A percentile compares a stretch with the other conserved stretches of the same genome.
Conservation (phyloP, 2,329 filamentous ascomycete genomes). For the Colletotrichum phormii region DNA sequence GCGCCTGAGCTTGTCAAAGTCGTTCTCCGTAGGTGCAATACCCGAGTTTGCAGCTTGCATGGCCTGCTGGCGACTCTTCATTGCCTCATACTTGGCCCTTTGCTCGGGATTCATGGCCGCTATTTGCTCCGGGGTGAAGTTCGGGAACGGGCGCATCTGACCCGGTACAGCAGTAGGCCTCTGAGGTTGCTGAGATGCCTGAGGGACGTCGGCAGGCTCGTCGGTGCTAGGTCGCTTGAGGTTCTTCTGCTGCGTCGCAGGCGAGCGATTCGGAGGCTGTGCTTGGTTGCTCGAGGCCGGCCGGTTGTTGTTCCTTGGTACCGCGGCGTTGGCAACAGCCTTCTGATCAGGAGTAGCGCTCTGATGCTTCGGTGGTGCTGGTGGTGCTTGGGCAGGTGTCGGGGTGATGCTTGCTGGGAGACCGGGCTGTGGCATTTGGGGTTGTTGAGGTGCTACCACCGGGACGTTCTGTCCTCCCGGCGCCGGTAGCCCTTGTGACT, state of each 20-base stretch:
- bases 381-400: conserved; percentile 18
- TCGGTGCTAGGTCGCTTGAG: conserved; percentile 64
- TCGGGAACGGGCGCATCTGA: conserved; percentile 37
- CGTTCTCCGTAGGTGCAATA: background rate
- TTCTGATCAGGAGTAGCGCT: conserved; percentile 38
- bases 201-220: conserved; percentile 46
- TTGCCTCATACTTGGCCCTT: conserved; percentile 56
- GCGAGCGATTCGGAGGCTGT: conserved; percentile 51
- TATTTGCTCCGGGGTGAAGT: conserved; percentile 51
- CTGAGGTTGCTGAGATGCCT: conserved; percentile 38
- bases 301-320: conserved; percentile 43
- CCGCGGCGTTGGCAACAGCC: conserved; percentile 31
- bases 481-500: conserved; percentile 10
- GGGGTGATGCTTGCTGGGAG: conserved; percentile 14
- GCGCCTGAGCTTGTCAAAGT: conserved; percentile 46
- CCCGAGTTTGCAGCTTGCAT: conserved; percentile 27
- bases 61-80: conserved; percentile 40
- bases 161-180: conserved; percentile 16
- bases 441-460: conserved; percentile 19
- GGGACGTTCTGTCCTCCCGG: conserved; percentile 4
- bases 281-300: conserved; percentile 48
- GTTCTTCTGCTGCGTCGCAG: conserved; percentile 54
- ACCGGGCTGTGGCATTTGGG: conserved; percentile 22
- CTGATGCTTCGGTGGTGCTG: conserved; percentile 30
- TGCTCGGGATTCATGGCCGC: conserved; percentile 58